Evolutionary conservation across 306 rosid genomes (phyloP), one percentile per base, ranked within the genome.

Genomic region (Astragalus glycyphyllos): DNA sequence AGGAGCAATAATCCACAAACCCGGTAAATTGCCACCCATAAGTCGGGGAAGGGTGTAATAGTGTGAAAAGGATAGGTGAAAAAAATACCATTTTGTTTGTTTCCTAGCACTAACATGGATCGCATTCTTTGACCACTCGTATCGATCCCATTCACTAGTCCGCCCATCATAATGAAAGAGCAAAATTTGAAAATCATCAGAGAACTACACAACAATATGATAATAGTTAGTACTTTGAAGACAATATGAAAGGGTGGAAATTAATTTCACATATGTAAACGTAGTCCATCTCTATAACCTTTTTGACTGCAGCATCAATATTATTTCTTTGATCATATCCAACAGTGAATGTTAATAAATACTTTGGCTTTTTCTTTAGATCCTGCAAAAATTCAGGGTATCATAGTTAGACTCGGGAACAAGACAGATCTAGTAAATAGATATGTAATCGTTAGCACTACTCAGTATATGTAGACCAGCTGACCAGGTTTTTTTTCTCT

Each of bases 121-220:
- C 76, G 84, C 95, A 73, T 45, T 80, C 86, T 55, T 93, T 69
- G 98, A 94, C 98, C 98, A 94, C 79, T 94, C 95, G 79, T 78
- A 90, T 68, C 81, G 69, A 77, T 94, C 97, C 98, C 98, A 94
- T 76, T 89, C 97, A 70, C 80, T 90, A 61, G 87, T 82, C 66
- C 83, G 86, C 12, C 96, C 93, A 83, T 94, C 98, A 80, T 94
- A 94, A 85, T 94, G 98, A 78, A 94, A 94, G 80, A 94, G 98
- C 86, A 94, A 53, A 80, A 94, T 94, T 66, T 80, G 76, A 83
- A 94, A 94, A 82, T 90, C 86, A 76, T 84, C 94, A 60, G 98
- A 94, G 80, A 94, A 90, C 98, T 94, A 82, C 79, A 65, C 41
- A 68, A 35, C 62, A 76, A 62, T 50, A 29, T 50, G 67, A 75